phyloP scores from a whole-genome alignment of 169 alveolate species.

The Eimeria zaria region DNA sequence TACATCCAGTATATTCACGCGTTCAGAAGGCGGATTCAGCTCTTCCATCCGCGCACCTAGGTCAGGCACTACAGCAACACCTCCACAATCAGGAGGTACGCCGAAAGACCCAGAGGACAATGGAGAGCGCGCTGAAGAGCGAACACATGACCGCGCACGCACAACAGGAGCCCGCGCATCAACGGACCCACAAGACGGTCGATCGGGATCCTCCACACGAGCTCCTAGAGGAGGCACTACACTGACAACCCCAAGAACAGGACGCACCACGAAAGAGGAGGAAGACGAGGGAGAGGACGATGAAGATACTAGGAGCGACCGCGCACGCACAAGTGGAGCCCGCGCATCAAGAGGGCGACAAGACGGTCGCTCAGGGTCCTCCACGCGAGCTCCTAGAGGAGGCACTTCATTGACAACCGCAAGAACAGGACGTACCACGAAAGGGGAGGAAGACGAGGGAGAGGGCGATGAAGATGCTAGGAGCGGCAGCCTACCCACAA shows the following conservation, averaged over 20 bases:
- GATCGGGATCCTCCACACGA: conserved; percentile 13
- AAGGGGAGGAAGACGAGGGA: background rate
- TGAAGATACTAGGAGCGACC: background rate
- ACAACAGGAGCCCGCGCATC: background rate
- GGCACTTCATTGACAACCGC: conserved; percentile 38
- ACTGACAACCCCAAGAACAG: background rate
- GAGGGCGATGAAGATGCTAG: background rate
- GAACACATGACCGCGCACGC: background rate
- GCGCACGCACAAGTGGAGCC: background rate
- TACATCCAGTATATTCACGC: too few species aligned
- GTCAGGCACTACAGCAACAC: background rate
- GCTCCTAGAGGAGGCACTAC: conserved; percentile 22
- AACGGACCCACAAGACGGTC: background rate
- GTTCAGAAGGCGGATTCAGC: background rate
- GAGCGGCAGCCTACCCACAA: background rate
- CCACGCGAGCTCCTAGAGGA: conserved; percentile 47
- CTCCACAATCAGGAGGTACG: background rate
- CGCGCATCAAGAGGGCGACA: conserved; percentile 3
- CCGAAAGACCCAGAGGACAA: background rate
- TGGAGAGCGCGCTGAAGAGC: background rate
- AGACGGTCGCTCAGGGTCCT: background rate
- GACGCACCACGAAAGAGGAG: background rate
- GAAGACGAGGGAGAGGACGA: background rate
- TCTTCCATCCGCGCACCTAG: background rate
- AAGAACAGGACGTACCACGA: conserved; percentile 6